Evolutionary conservation across 2,329 filamentous ascomycete species (phyloP), one percentile per base, ranked within the genome.

Genomic region (Biscogniauxia sp.): DNA sequence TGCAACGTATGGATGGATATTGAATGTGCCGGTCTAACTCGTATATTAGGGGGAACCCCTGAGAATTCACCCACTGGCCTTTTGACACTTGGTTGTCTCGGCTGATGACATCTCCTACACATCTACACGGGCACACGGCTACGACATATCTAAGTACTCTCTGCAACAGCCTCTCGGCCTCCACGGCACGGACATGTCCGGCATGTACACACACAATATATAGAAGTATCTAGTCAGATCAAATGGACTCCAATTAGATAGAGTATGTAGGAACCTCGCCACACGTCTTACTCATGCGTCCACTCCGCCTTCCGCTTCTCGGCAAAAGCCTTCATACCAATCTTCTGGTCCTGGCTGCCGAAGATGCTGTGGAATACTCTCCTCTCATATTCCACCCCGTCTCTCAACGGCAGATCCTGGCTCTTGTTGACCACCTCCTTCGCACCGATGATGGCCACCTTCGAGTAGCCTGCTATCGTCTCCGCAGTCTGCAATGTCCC

Each of bases 381-480:
- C 73, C 95, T 84, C 84, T 99, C 95, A 78, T 88, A 98, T 79
- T 99, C 95, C 1, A 99, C 90, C 15, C 95, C 95, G 72, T 98
- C 95, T 68, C 90, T 82, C 61, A 99, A 79, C 3, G 89, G 83
- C 68, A 97, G 78, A 70, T 99, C 95, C 82, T 98, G 93, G 76
- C 93, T 97, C 88, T 97, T 98, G 76, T 98, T 97, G 59, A 99
- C 94, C n/a, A 95, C 94, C 82, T 99, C 95, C 83, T 99, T 99
- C 60, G 86, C 89, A 11, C 91, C 95, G 79, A 92, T 88, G 61
- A 96, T 87, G 1, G 94, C 91, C n/a, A 99, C 89, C 73, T 84
- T 87, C 56, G 91, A 93, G 77, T 95, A 92, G 0, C 90, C 80
- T 0, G 95, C 93, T 78, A 99, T 97, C 56, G 87, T 93, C 81